A percentile compares a stretch with the other conserved stretches of the same genome.
Evolutionary conservation across 176 grass and related monocot genomes (phyloP).

Genomic region (Paspalum notatum): DNA sequence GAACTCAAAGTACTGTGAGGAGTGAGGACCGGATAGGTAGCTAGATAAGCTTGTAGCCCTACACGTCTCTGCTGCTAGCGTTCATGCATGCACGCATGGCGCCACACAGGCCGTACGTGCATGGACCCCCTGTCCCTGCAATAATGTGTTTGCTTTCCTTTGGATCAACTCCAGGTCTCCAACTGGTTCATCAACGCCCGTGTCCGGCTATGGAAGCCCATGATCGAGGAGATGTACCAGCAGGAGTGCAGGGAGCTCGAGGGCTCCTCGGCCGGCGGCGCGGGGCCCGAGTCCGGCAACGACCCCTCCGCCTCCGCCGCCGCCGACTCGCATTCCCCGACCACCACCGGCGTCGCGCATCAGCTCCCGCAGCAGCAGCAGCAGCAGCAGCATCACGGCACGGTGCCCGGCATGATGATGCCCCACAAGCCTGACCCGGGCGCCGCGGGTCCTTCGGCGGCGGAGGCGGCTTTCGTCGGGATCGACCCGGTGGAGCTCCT

Average conservation of each 20-base stretch:
- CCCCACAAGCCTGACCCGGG: constrained; percentile 63
- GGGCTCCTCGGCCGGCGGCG: constrained; percentile 51
- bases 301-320: constrained; percentile 40
- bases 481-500: constrained; percentile 68
- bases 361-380: constrained; percentile 40
- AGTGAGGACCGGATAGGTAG: not conserved
- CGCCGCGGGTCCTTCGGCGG: constrained; percentile 41
- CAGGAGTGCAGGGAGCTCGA: constrained; percentile 82
- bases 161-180: constrained; percentile 73
- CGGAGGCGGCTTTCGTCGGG: constrained; percentile 48
- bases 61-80: constrained; percentile 29
- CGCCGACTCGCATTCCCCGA: constrained; percentile 52
- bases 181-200: constrained; percentile 99
- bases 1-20: constrained; percentile 36
- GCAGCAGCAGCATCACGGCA: constrained; percentile 49
- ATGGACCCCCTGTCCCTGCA: constrained; percentile 43
- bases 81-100: constrained; percentile 52
- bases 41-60: constrained; percentile 1
- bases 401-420: constrained; percentile 32
- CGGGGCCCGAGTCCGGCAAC: constrained; percentile 43
- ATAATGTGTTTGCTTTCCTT: constrained; percentile 52
- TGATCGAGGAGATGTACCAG: constrained; percentile 99
- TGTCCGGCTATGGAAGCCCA: constrained; percentile 98
- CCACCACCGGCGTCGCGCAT: constrained; percentile 30
- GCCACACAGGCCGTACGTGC: constrained; percentile 34